Conservation (phyloP, 495 filamentous ascomycete species). For the Lepidopterella palustris region DNA sequence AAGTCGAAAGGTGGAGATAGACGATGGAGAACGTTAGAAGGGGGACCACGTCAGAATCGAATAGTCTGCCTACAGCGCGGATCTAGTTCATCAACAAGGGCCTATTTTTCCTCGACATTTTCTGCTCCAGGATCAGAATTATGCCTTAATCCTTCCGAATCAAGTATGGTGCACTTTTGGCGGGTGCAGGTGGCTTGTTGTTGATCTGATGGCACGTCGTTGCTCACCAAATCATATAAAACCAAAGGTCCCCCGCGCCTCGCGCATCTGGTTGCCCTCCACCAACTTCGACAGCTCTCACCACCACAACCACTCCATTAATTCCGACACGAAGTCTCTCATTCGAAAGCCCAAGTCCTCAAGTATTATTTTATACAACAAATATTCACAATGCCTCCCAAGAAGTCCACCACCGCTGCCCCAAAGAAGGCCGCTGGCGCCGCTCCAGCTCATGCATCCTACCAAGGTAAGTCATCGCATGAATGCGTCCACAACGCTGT, state of each 20-base stretch:
- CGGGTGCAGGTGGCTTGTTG: background rate
- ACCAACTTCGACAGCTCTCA: conserved; percentile 13
- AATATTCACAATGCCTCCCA: conserved; percentile 54
- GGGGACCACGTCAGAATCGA: conserved; percentile 2
- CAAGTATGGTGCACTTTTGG: conserved; percentile 6
- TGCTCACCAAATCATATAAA: conserved; percentile 16
- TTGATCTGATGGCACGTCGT: conserved; percentile 10
- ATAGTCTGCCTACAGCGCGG: conserved; percentile 1
- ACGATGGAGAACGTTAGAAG: too few species aligned
- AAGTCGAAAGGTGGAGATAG: background rate
- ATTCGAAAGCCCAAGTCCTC: conserved; percentile 16
- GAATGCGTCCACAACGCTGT: conserved; percentile 10
- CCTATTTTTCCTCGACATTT: conserved; percentile 6
- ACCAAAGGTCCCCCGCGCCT: conserved; percentile 10
- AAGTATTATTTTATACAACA: conserved; percentile 8
- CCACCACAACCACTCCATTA: conserved; percentile 5
- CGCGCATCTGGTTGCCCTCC: conserved; percentile 10
- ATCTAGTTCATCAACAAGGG: conserved; percentile 9
- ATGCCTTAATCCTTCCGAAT: conserved; percentile 12
- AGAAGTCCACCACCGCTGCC: conserved; percentile 50
- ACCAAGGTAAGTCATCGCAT: conserved; percentile 42
- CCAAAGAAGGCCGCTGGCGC: conserved; percentile 47
- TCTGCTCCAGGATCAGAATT: conserved; percentile 11
- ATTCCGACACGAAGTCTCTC: conserved; percentile 9
- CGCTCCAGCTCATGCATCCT: conserved; percentile 47